Percentiles rank a stretch among this genome's conserved stretches.
These are phyloP conservation scores for Penicillium arizonense DNA, from an alignment of 495 filamentous ascomycete genomes.

Conservation along the genomic window DNA sequence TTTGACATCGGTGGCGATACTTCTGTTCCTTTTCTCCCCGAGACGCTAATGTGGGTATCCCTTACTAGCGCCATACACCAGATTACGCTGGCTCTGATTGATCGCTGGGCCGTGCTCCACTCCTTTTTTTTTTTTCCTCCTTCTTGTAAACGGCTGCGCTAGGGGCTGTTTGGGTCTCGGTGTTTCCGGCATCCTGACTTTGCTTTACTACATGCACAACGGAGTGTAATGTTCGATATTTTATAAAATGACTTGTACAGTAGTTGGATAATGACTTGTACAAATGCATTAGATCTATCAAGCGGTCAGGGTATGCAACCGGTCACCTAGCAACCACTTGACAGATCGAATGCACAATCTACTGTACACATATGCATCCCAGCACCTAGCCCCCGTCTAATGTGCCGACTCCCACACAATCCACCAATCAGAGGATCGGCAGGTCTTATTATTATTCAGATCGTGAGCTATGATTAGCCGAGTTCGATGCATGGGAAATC, in stretches of 20 bases:
- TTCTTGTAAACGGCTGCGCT: slow-evolving; percentile 40
- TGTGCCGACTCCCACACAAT: not conserved
- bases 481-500: not conserved
- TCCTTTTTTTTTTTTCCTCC: slow-evolving; percentile 8
- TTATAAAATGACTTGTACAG: too few species aligned
- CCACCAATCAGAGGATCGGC: slow-evolving; percentile 10
- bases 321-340: slow-evolving; percentile 30
- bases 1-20: slow-evolving; percentile 16
- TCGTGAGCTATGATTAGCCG: slow-evolving; percentile 8
- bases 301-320: slow-evolving; percentile 21
- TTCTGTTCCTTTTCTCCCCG: slow-evolving; percentile 17
- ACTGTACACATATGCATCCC: slow-evolving; percentile 1
- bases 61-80: slow-evolving; percentile 17
- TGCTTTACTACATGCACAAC: not conserved
- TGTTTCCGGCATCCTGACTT: slow-evolving; percentile 13
- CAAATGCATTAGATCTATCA: not conserved
- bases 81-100: slow-evolving; percentile 3
- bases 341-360: slow-evolving; percentile 21
- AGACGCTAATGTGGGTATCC: slow-evolving; percentile 23
- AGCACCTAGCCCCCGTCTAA: not conserved
- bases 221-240: too few species aligned
- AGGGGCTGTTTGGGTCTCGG: slow-evolving; percentile 33
- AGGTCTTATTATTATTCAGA: slow-evolving; percentile 17
- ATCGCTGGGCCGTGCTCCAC: slow-evolving; percentile 2
- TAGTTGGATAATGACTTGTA: slow-evolving; percentile 1